Evolutionary conservation across 495 filamentous ascomycete genomes (phyloP).

Genomic region (Aspergillus haitiensis): DNA sequence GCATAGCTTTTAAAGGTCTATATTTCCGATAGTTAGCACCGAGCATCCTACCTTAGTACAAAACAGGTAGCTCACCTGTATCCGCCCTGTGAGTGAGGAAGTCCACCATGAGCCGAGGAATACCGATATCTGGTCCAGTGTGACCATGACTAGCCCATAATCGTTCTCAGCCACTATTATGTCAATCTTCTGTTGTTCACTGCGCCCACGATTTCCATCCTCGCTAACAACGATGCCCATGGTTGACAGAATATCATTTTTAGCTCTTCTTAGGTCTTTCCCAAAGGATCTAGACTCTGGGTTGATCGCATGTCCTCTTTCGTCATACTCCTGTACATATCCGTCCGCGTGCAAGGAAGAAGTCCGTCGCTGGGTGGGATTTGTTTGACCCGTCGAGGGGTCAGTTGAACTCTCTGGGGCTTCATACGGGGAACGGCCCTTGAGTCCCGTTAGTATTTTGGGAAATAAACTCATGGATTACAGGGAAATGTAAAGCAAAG

Average conservation of each 20-base stretch:
- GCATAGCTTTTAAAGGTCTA: constrained; percentile 51
- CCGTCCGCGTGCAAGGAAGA: constrained; percentile 46
- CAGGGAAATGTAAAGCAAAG: not conserved
- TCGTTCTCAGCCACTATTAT: constrained; percentile 51
- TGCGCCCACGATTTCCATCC: constrained; percentile 36
- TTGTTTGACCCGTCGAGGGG: constrained; percentile 22
- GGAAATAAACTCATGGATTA: not conserved
- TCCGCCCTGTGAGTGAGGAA: constrained; percentile 42
- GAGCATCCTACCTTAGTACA: not conserved
- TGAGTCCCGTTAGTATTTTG: constrained; percentile 25
- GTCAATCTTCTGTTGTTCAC: constrained; percentile 45
- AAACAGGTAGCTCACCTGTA: constrained; percentile 43
- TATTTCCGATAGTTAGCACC: constrained; percentile 1
- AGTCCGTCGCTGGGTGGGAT: constrained; percentile 26
- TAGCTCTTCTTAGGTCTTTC: constrained; percentile 49
- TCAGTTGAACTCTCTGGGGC: constrained; percentile 43
- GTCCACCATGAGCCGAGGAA: constrained; percentile 49
- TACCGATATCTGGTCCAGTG: constrained; percentile 41
- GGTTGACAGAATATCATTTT: constrained; percentile 59
- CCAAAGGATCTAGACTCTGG: constrained; percentile 49
- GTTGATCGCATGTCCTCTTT: constrained; percentile 68
- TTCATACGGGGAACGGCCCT: constrained; percentile 76
- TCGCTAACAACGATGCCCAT: constrained; percentile 55
- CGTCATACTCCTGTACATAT: constrained; percentile 66
- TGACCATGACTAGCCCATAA: constrained; percentile 49